A percentile compares a stretch with the other conserved stretches of the same genome.
These are phyloP conservation scores for Aspergillus flavus DNA, from an alignment of 2,329 filamentous ascomycete genomes.

Conservation along the genomic window DNA sequence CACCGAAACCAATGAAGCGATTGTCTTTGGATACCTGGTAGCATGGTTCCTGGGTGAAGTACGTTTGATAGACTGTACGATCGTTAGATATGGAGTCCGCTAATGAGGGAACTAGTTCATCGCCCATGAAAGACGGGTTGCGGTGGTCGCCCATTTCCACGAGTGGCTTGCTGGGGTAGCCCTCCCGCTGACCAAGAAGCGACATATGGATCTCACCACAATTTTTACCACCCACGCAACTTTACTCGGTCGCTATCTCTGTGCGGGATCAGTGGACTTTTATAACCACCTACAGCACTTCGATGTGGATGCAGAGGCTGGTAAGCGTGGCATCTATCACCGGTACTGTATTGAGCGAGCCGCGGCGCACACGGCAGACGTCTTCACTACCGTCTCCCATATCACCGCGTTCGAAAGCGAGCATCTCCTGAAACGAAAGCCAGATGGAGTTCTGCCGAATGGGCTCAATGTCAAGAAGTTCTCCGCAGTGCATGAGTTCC, in stretches of 20 bases:
- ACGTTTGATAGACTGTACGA: conserved; percentile 32
- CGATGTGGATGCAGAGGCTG: conserved; percentile 93
- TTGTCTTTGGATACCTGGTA: conserved; percentile 95
- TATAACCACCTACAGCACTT: conserved; percentile 99
- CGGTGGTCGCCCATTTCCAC: conserved; percentile 97
- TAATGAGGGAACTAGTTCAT: conserved; percentile 68
- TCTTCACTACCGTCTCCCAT: conserved; percentile 98
- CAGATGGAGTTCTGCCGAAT: conserved; percentile 93
- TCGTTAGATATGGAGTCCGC: neutral
- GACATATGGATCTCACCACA: conserved; percentile 93
- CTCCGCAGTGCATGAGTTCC: conserved; percentile 97
- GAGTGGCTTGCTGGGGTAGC: conserved; percentile 97
- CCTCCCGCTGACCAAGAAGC: conserved; percentile 86
- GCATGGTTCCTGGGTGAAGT: conserved; percentile 99
- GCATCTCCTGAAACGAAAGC: conserved; percentile 95
- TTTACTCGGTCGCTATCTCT: conserved; percentile 91
- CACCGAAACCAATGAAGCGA: conserved; percentile 94
- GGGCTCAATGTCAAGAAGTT: conserved; percentile 98
- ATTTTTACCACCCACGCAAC: conserved; percentile 99
- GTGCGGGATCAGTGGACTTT: conserved; percentile 95
- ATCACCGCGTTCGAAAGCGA: conserved; percentile 98
- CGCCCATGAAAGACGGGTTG: conserved; percentile 85
- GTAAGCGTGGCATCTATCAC: conserved; percentile 98
- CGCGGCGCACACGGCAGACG: conserved; percentile 86
- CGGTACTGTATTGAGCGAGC: conserved; percentile 97